Evolutionary conservation across 1,284 basidiomycete genomes (phyloP), one percentile per base, ranked within the genome.

Genomic region (Rhodotorula sp.): DNA sequence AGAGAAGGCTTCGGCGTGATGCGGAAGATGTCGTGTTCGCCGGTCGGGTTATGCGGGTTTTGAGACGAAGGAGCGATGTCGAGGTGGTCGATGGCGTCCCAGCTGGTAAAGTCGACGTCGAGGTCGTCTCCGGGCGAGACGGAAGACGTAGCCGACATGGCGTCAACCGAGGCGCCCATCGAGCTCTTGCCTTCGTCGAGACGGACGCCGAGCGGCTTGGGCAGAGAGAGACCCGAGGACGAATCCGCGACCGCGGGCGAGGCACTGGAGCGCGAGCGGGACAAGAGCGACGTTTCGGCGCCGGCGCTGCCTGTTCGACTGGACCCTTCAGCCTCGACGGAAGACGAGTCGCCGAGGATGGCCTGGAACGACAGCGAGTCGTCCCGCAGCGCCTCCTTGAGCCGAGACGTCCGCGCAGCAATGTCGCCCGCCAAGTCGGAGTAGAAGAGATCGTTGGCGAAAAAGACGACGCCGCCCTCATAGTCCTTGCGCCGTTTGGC

Each of bases 401-500:
- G 50, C 45, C 61, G 55, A 31, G 50, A 60, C 14, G 49, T 60
- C 15, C 68, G 68, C 19, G 62, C 62, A 23, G 57, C 47, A 23
- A 64, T 49, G 56, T 73, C 68, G 38, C 71, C 71, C 5, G 71
- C 68, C 48, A 73, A 64, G 57, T 73, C 71, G 50, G 71, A 73
- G 56, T 67, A 73, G 68, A 73, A 73, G 2, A 68, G 62, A 43
- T 70, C 68, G 52, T 65, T 66, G 10, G 62, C 49, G 63, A 73
- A 73, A 50, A 68, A 73, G 48, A 73, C 63, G 60, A 73, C 68
- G 23, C 71, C 71, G 34, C 68, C 71, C 28, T 62, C 70, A 34
- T 60, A 59, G 7, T 47, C 60, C 45, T 63, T 62, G 19, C 57
- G 56, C 0, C 71, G 68, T 38, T 70, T 73, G 3, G 52, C 45